These are phyloP conservation scores for Fusarium domesticum DNA, from an alignment of 2,329 filamentous ascomycete genomes.

Conservation along the genomic window DNA sequence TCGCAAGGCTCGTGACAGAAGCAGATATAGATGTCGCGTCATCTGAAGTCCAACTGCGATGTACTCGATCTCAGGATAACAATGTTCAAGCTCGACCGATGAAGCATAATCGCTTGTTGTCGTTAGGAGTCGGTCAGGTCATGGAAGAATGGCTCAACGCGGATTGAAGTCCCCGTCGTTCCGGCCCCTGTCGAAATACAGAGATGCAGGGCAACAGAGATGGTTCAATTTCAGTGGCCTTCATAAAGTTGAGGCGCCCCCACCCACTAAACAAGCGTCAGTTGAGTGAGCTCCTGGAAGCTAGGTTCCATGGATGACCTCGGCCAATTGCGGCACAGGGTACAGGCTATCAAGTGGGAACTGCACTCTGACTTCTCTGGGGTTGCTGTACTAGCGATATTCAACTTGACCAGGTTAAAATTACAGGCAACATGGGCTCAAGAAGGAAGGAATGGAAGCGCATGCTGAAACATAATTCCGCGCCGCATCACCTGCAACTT, in stretches of 20 bases:
- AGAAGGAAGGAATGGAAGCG: too few relatives aligned
- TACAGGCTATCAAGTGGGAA: background rate
- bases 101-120: conserved; percentile 14
- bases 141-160: conserved; percentile 20
- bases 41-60: conserved; percentile 11
- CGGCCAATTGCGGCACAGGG: background rate
- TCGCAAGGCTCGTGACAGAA: conserved; percentile 21
- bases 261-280: conserved; percentile 13
- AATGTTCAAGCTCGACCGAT: conserved; percentile 2
- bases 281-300: background rate
- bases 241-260: conserved; percentile 4
- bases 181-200: conserved; percentile 14
- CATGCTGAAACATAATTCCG: conserved; percentile 32
- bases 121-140: conserved; percentile 29
- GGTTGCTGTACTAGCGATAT: background rate
- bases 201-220: conserved; percentile 17
- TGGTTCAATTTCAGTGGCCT: conserved; percentile 7
- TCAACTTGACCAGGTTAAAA: background rate
- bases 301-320: too few relatives aligned
- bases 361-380: background rate
- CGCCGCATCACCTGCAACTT: too few relatives aligned
- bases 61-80: conserved; percentile 2
- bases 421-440: background rate
- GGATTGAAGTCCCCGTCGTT: conserved; percentile 11
- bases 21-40: conserved; percentile 21